Conservation (phyloP, 805 yeast genomes). For the Saccharomycopsis selenospora region DNA sequence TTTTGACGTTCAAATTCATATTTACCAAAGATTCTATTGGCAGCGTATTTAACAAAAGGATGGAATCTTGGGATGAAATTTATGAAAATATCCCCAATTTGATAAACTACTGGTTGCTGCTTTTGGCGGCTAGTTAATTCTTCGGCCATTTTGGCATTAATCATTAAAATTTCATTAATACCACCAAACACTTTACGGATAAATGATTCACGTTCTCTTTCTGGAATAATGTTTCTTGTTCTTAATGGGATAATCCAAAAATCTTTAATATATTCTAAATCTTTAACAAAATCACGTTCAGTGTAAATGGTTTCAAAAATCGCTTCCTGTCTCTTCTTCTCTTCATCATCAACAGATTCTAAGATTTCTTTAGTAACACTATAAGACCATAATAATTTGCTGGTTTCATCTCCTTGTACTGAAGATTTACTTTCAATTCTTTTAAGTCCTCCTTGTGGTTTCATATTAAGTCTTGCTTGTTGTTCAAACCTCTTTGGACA, state of each 20-base stretch:
- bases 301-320: conserved; percentile 91
- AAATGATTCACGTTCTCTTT: conserved; percentile 81
- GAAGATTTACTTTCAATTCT: conserved; percentile 67
- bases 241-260: conserved; percentile 89
- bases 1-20: conserved; percentile 93
- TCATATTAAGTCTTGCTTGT: conserved; percentile 85
- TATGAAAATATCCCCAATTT: conserved; percentile 80
- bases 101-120: conserved; percentile 73
- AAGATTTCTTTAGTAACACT: conserved; percentile 77
- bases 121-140: conserved; percentile 83
- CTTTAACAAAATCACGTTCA: conserved; percentile 92
- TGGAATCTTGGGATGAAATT: conserved; percentile 83
- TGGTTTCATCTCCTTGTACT: conserved; percentile 67
- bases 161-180: conserved; percentile 76
- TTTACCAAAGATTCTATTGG: conserved; percentile 90
- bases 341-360: conserved; percentile 72
- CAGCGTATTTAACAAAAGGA: conserved; percentile 89
- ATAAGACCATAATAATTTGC: conserved; percentile 86
- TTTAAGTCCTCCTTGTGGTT: conserved; percentile 77
- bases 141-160: conserved; percentile 80
- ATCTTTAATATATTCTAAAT: conserved; percentile 86
- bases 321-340: conserved; percentile 88
- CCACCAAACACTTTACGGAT: conserved; percentile 88
- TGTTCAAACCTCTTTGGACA: conserved; percentile 95
- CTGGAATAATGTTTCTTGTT: conserved; percentile 81